Percentiles rank a stretch among this genome's conserved stretches.
phyloP scores from a whole-genome alignment of 2,329 filamentous ascomycete genomes.

The Neonectria ditissima region DNA sequence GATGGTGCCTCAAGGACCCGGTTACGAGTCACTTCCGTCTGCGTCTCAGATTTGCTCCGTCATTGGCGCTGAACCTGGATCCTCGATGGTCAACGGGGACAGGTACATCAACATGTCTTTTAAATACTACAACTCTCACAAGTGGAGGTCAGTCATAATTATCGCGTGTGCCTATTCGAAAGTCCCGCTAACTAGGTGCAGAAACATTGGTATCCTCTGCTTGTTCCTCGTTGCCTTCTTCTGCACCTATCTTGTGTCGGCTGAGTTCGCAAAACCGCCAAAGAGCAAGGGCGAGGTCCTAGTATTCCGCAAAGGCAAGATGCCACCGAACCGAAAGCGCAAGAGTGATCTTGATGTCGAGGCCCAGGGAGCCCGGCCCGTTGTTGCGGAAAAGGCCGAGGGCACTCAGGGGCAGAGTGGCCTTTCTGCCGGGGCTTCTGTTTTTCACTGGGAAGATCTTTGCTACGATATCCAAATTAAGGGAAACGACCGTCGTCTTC shows the following conservation, averaged over 20 bases:
- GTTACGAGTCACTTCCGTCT: constrained; percentile 52
- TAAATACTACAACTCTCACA: constrained; percentile 66
- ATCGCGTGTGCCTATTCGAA: too few relatives aligned
- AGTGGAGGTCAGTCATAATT: constrained; percentile 57
- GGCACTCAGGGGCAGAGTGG: background rate
- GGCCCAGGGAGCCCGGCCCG: constrained; percentile 43
- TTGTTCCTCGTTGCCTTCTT: constrained; percentile 74
- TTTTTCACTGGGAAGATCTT: constrained; percentile 78
- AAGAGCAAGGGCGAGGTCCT: constrained; percentile 75
- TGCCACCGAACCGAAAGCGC: constrained; percentile 70
- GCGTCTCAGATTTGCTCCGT: constrained; percentile 64
- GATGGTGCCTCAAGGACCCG: constrained; percentile 55
- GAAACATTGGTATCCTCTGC: constrained; percentile 76
- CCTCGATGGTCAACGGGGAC: constrained; percentile 68
- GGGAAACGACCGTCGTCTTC: constrained; percentile 69
- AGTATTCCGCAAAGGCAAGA: constrained; percentile 70
- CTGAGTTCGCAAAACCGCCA: constrained; percentile 73
- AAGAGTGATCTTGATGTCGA: constrained; percentile 50
- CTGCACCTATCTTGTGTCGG: constrained; percentile 69
- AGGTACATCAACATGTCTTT: constrained; percentile 68
- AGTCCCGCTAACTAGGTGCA: constrained; percentile 22
- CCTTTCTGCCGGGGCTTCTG: constrained; percentile 42
- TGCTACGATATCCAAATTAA: constrained; percentile 75
- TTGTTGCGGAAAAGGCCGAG: constrained; percentile 38
- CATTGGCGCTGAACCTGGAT: constrained; percentile 66